Conservation (phyloP, 2,329 filamentous ascomycete species). For the Paracorniculantispora psalliotae region DNA sequence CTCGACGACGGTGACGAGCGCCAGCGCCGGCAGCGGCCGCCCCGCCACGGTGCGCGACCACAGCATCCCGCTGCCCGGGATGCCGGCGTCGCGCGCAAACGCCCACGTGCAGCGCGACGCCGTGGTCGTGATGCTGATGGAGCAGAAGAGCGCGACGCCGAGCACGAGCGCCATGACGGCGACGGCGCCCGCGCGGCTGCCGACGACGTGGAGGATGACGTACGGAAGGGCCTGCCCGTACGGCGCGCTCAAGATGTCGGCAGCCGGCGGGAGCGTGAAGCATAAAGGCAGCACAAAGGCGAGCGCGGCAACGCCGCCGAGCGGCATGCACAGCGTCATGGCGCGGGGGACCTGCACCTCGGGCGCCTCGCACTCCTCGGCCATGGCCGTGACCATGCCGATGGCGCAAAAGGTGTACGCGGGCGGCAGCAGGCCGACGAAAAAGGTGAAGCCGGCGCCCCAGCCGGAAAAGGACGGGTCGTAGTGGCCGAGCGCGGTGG, state of each 20-base stretch:
- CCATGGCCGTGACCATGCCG: conserved; percentile 60
- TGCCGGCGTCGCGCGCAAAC: conserved; percentile 53
- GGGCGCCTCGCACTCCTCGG: conserved; percentile 53
- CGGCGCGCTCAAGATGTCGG: conserved; percentile 40
- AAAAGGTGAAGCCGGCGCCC: conserved; percentile 52
- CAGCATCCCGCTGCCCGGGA: conserved; percentile 44
- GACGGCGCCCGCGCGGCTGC: conserved; percentile 45
- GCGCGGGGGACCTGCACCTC: conserved; percentile 47
- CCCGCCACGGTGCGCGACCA: conserved; percentile 50
- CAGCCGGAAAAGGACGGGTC: conserved; percentile 52
- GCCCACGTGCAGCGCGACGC: conserved; percentile 56
- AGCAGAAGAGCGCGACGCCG: conserved; percentile 53
- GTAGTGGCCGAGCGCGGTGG: conserved; percentile 50
- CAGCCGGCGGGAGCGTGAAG: conserved; percentile 33
- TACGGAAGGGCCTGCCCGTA: conserved; percentile 51
- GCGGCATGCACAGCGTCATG: conserved; percentile 46
- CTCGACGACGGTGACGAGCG: conserved; percentile 48
- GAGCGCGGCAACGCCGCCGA: conserved; percentile 48
- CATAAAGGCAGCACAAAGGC: conserved; percentile 45
- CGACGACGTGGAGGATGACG: conserved; percentile 48
- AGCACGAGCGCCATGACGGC: conserved; percentile 48
- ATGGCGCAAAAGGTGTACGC: conserved; percentile 54
- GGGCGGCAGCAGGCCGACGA: conserved; percentile 55
- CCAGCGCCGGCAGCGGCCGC: conserved; percentile 52
- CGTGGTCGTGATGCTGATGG: conserved; percentile 55